Percentiles rank a stretch among this genome's conserved stretches.
Conservation (phyloP, 257 asterid genomes). For the Leonotis leonurus region DNA sequence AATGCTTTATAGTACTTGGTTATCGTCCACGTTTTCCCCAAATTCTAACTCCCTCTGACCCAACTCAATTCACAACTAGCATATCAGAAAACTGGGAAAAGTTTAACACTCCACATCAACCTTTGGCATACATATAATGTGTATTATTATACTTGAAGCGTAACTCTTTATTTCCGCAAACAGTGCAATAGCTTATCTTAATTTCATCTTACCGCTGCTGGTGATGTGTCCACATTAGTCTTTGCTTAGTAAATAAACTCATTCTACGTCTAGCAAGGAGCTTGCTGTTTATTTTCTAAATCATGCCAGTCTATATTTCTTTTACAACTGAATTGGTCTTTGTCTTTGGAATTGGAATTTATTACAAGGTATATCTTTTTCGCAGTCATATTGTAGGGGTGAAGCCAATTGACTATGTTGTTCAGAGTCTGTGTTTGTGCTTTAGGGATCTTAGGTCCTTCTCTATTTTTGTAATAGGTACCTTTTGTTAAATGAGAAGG, state of each 20-base stretch:
- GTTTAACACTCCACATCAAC: not conserved
- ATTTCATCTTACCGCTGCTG: not conserved
- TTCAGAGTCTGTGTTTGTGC: not conserved
- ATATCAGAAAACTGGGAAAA: not conserved
- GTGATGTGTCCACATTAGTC: not conserved
- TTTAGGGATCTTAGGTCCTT: not conserved
- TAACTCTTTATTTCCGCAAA: not conserved
- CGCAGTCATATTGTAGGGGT: not conserved
- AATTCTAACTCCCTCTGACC: not conserved
- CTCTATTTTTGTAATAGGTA: slow-evolving; percentile 45
- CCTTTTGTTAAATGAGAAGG: slow-evolving; percentile 81
- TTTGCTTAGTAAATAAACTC: not conserved
- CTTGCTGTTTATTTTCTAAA: not conserved
- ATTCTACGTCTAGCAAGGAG: not conserved
- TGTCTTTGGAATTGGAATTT: not conserved
- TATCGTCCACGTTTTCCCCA: no score
- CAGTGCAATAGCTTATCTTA: not conserved
- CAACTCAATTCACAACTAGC: no score
- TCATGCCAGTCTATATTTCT: not conserved
- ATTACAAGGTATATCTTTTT: not conserved
- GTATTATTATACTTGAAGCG: not conserved
- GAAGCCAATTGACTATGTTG: not conserved
- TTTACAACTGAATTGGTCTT: not conserved
- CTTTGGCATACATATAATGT: not conserved
- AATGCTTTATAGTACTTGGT: not conserved